Base-by-base conservation (phyloP, 371 early-diverging fungal species). In the Dichotomocladium elegans region DNA sequence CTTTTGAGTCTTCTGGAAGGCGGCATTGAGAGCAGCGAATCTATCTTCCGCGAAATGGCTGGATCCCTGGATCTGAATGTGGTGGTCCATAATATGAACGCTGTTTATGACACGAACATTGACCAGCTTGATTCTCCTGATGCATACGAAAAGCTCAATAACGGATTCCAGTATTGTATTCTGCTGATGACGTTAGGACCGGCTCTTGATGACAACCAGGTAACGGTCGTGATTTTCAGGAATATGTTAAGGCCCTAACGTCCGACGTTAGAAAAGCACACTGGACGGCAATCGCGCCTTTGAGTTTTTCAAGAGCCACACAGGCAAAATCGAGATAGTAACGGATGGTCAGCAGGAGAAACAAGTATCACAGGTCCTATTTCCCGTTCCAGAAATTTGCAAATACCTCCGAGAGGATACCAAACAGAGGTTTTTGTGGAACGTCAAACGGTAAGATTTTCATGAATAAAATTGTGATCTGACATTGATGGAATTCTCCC, bases 351-450 rank as follows among this genome's bases (percentile, higher is more conserved):
- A 54, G 31, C 72, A 51, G 41, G 66, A 62, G 48, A 73, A 77
- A 40, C 66, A 76, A 27, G 53, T 80, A 8, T 59, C 63, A 0
- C 62, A 67, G 15, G 78, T 77, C 0, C 51, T 82, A 19, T 82
- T 80, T 41, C 79, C 80, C 33, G 77, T 82, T 47, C 82, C 82
- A 7, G 80, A 77, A 41, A 61, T 82, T 0, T 80, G 82, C 47
- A 69, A 66, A 31, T 71, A 77, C 44, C 28, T 82, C 7, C 61
- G 74, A 27, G 60, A 64, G 7, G 74, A 72, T 50, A 74, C 79
- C 21, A 80, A 78, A 58, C 57, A 70, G 26, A 55, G 73, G 1
- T 82, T 82, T 45, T 60, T 82, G 35, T 80, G 77, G 77, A 65
- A 57, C 37, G 70, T 66, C 9, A 73, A 78, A 34, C 61, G 75